Percentiles rank a stretch among this genome's conserved stretches.
phyloP scores from a whole-genome alignment of 2,329 filamentous ascomycete species.

The Thermomyces lanuginosus region DNA sequence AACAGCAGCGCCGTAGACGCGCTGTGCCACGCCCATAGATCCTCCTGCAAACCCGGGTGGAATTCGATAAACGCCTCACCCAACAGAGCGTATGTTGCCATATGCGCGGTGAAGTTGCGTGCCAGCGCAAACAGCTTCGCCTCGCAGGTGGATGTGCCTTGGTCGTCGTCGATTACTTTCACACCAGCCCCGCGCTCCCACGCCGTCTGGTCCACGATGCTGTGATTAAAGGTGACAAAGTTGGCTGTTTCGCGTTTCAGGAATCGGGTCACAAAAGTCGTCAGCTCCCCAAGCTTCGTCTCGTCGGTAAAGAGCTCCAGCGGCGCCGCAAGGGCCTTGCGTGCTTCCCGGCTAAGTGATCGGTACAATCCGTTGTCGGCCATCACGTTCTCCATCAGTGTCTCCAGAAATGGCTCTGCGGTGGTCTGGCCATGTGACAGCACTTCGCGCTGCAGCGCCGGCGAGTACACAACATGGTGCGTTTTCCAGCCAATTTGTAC shows the following conservation, averaged over 20 bases:
- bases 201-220: conserved; percentile 42
- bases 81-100: conserved; percentile 33
- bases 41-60: conserved; percentile 36
- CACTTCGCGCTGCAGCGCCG: conserved; percentile 29
- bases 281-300: conserved; percentile 28
- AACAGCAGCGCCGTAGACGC: conserved; percentile 38
- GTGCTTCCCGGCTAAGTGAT: conserved; percentile 16
- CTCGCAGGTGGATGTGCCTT: conserved; percentile 29
- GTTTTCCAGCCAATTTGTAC: conserved; percentile 34
- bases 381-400: conserved; percentile 27
- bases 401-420: conserved; percentile 15
- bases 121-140: conserved; percentile 37
- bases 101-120: conserved; percentile 40
- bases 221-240: conserved; percentile 43
- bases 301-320: conserved; percentile 31
- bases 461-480: conserved; percentile 35
- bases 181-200: conserved; percentile 44
- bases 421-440: conserved; percentile 18
- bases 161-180: conserved; percentile 25
- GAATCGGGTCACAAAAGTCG: conserved; percentile 21
- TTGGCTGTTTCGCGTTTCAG: conserved; percentile 35
- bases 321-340: conserved; percentile 25
- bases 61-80: conserved; percentile 36
- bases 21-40: conserved; percentile 40
- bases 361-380: conserved; percentile 24